A percentile compares a stretch with the other conserved stretches of the same genome.
These are phyloP conservation scores for Fistulifera pelliculosa DNA, from an alignment of 108 stramenopile genomes.

Conservation along the genomic window DNA sequence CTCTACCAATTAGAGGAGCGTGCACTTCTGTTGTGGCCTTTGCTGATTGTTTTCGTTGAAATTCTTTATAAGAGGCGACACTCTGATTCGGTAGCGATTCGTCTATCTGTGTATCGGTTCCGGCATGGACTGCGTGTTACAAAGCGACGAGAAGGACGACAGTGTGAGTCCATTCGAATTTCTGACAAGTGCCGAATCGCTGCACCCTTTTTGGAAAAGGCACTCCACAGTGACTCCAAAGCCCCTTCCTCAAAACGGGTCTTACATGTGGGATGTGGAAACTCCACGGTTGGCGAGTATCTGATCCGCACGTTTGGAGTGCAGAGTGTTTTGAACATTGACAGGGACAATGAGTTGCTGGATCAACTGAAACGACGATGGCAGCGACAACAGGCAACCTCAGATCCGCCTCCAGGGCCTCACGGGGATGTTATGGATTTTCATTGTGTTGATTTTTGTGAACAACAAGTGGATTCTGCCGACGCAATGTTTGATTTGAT, in stretches of 20 bases:
- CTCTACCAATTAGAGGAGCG: too few relatives aligned
- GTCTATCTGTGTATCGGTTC: too few relatives aligned
- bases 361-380: constrained; percentile 53
- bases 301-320: constrained; percentile 27
- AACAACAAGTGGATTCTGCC: not conserved
- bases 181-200: constrained; percentile 35
- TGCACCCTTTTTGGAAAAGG: constrained; percentile 13
- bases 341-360: constrained; percentile 47
- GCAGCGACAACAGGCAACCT: constrained; percentile 13
- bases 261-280: constrained; percentile 74
- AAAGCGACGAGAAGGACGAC: constrained; percentile 1
- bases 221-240: not conserved
- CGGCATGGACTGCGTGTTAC: too few relatives aligned
- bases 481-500: constrained; percentile 45
- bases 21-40: too few relatives aligned
- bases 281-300: constrained; percentile 62
- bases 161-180: constrained; percentile 19
- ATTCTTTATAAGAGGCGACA: too few relatives aligned
- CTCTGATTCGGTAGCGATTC: too few relatives aligned
- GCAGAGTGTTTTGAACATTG: constrained; percentile 56
- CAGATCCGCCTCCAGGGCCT: not conserved
- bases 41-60: too few relatives aligned
- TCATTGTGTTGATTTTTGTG: constrained; percentile 20
- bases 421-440: constrained; percentile 15
- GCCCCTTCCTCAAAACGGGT: not conserved